Evolutionary conservation across 306 rosid species (phyloP), one percentile per base, ranked within the genome.

Genomic region (Hylodesmum podocarpum): DNA sequence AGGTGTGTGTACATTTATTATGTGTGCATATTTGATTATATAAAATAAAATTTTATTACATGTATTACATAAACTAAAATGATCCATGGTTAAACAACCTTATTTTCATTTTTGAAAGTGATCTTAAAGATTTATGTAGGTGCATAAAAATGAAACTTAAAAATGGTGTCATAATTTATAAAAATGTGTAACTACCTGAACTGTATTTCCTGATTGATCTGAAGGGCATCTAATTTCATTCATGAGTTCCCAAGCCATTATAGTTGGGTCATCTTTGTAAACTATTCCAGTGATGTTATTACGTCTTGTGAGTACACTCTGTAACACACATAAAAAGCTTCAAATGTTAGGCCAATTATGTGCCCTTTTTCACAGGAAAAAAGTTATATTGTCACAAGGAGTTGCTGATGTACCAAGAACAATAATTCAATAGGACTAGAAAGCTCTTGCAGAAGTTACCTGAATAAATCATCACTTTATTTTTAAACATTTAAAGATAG

Each of bases 171-270:
- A 27, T 40, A 37, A 37, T 37, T 37, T 13, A 7, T 9, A 22
- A 11, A 39, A 4, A 22, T 11, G 4, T 33, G 6, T 12, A 25
- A 9, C 29, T 31, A 95, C 99, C 97, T 95, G 97, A 80, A 92
- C 81, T 15, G 92, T 71, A 8, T 85, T 85, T 55, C 97, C 98
- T 21, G 97, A 89, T 59, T 72, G 84, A 82, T 95, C 98, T 3
- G 99, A 88, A 25, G 76, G 29, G 71, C 99, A 92, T 79, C 96
- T 83, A 24, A 90, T 83, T 84, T 95, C 99, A 67, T 95, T 95
- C 88, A 95, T 95, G 44, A 92, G 98, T 84, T 92, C 99, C 99
- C 99, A 92, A 21, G 97, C 97, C 97, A 95, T 89, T 67, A 95
- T 91, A 8, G 98, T 85, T 39, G 97, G 89, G 16, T 95, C 98